Conservation (phyloP, 345 rosid genomes). For the Salix suchowensis region DNA sequence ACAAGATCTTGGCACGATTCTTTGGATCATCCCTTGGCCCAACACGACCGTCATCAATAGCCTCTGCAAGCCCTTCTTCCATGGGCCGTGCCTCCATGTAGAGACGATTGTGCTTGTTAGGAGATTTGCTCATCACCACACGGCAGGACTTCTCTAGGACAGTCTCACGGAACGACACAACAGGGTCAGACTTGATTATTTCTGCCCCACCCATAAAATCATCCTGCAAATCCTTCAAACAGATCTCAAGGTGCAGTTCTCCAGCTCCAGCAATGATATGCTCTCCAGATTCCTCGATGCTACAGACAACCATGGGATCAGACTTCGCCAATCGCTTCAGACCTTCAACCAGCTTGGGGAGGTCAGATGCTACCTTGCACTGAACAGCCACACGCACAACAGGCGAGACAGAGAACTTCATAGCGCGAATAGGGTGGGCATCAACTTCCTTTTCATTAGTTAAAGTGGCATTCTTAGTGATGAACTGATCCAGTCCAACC, state of each 20-base stretch:
- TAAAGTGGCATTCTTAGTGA: conserved; percentile 74
- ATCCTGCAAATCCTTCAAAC: conserved; percentile 69
- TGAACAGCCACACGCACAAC: conserved; percentile 89
- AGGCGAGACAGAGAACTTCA: conserved; percentile 86
- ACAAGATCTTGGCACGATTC: conserved; percentile 58
- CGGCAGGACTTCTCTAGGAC: conserved; percentile 55
- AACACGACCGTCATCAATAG: conserved; percentile 73
- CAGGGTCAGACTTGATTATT: conserved; percentile 66
- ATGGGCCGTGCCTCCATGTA: conserved; percentile 83
- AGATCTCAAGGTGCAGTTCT: conserved; percentile 72
- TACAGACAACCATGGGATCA: conserved; percentile 80
- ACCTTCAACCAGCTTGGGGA: conserved; percentile 83
- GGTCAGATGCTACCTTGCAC: conserved; percentile 83
- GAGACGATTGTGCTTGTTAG: conserved; percentile 76
- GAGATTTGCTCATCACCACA: conserved; percentile 55
- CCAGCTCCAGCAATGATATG: conserved; percentile 89
- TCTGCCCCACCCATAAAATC: conserved; percentile 91
- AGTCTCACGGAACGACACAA: conserved; percentile 75
- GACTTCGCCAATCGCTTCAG: conserved; percentile 79
- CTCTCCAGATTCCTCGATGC: conserved; percentile 74
- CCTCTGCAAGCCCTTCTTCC: conserved; percentile 83
- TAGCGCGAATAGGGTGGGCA: conserved; percentile 86
- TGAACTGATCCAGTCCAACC: conserved; percentile 73
- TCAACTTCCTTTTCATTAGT: conserved; percentile 79
- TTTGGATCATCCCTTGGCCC: conserved; percentile 88